Conservation (phyloP, 805 yeast genomes). For the Schwanniomyces yamadae region DNA sequence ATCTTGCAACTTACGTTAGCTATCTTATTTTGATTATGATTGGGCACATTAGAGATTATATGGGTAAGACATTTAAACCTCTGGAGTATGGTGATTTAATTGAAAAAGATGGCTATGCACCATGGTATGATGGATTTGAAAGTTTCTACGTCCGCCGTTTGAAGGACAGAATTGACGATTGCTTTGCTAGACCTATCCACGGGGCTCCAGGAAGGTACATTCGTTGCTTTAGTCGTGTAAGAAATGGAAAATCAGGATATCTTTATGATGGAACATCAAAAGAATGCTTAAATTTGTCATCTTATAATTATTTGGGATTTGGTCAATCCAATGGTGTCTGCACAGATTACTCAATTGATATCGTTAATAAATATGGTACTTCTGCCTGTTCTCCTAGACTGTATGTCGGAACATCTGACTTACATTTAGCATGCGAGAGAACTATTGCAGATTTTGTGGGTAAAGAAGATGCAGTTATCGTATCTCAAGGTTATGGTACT, state of each 20-base stretch:
- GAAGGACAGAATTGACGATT: slow-evolving; percentile 87
- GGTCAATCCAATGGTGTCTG: slow-evolving; percentile 94
- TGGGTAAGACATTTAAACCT: slow-evolving; percentile 73
- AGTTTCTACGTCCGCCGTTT: slow-evolving; percentile 90
- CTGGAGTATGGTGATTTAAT: slow-evolving; percentile 62
- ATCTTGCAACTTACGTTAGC: slow-evolving; percentile 79
- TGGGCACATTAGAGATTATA: slow-evolving; percentile 89
- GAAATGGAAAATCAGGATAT: slow-evolving; percentile 66
- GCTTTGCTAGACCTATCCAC: slow-evolving; percentile 93
- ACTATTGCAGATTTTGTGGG: slow-evolving; percentile 85
- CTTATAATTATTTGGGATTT: slow-evolving; percentile 94
- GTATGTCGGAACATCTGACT: slow-evolving; percentile 69
- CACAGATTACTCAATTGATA: slow-evolving; percentile 69
- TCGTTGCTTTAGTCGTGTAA: slow-evolving; percentile 72
- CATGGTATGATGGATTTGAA: slow-evolving; percentile 93
- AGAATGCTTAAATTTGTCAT: slow-evolving; percentile 80
- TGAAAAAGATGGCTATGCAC: slow-evolving; percentile 88
- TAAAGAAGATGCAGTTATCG: slow-evolving; percentile 80
- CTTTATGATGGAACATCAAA: slow-evolving; percentile 73
- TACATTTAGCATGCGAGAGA: slow-evolving; percentile 72
- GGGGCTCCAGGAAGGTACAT: slow-evolving; percentile 96
- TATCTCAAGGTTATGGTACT: slow-evolving; percentile 95
- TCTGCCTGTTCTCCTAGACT: slow-evolving; percentile 77
- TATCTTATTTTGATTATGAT: slow-evolving; percentile 80
- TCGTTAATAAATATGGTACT: slow-evolving; percentile 70